Conservation (phyloP, 345 rosid species). For the Arabidopsis arenosa region DNA sequence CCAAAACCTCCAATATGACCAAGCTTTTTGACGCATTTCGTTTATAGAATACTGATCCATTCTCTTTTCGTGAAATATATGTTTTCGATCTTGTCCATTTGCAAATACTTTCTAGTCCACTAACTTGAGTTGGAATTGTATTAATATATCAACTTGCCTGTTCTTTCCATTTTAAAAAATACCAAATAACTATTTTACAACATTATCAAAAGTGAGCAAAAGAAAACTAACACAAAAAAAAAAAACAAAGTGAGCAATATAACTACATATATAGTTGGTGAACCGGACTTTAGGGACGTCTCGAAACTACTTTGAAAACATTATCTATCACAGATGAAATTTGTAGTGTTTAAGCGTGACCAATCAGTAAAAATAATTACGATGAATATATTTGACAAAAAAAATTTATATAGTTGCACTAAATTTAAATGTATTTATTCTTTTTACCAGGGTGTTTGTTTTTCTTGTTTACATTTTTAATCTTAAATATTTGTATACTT, state of each 20-base stretch:
- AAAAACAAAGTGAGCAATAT: too few relatives aligned
- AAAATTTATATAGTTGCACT: background rate
- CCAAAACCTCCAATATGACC: conserved; percentile 32
- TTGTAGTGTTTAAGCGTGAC: background rate
- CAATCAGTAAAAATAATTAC: background rate
- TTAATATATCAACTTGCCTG: conserved; percentile 15
- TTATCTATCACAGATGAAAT: background rate
- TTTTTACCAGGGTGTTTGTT: background rate
- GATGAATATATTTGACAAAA: background rate
- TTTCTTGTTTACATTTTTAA: background rate
- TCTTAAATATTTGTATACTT: too few relatives aligned
- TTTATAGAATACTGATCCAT: conserved; percentile 29
- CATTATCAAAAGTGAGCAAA: background rate
- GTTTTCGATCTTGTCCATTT: conserved; percentile 33
- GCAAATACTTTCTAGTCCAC: conserved; percentile 42
- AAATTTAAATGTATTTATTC: background rate
- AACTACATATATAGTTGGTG: background rate
- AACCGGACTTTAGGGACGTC: background rate
- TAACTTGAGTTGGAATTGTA: conserved; percentile 26
- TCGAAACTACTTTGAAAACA: background rate
- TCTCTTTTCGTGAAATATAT: conserved; percentile 37
- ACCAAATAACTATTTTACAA: background rate
- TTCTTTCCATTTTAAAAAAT: background rate
- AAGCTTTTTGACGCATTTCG: conserved; percentile 43
- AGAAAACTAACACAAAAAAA: background rate